These are phyloP conservation scores for Penicillium expansum DNA, from an alignment of 2,329 filamentous ascomycete species.

Conservation along the genomic window DNA sequence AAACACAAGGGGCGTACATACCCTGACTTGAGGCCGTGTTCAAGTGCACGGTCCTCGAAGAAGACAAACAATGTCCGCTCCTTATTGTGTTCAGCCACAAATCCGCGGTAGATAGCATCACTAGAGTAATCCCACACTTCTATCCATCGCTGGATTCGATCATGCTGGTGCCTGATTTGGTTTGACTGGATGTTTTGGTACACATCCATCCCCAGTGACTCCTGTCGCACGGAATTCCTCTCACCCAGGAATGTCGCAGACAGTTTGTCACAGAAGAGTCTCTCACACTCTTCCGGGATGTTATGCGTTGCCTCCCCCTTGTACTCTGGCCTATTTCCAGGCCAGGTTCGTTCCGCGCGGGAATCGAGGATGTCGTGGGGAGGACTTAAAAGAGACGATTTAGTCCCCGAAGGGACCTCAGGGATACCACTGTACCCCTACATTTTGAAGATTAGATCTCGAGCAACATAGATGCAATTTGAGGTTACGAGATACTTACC, in stretches of 20 bases:
- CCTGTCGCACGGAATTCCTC: slow-evolving; percentile 72
- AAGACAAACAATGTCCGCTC: slow-evolving; percentile 82
- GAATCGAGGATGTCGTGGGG: slow-evolving; percentile 73
- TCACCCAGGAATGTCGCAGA: slow-evolving; percentile 93
- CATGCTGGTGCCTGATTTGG: slow-evolving; percentile 23
- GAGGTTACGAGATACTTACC: slow-evolving; percentile 50
- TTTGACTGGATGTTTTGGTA: slow-evolving; percentile 36
- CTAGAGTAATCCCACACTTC: slow-evolving; percentile 70
- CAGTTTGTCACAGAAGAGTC: slow-evolving; percentile 98
- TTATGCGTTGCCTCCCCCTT: slow-evolving; percentile 90
- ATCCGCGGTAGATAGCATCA: slow-evolving; percentile 81
- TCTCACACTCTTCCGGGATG: slow-evolving; percentile 99
- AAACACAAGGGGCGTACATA: slow-evolving; percentile 49
- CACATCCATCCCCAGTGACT: slow-evolving; percentile 86
- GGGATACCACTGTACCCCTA: slow-evolving; percentile 89
- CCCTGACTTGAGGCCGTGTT: slow-evolving; percentile 81
- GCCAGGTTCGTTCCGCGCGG: slow-evolving; percentile 56
- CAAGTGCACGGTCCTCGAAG: slow-evolving; percentile 71
- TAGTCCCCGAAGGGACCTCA: slow-evolving; percentile 86
- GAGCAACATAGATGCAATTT: neutral
- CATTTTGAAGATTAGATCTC: slow-evolving; percentile 3
- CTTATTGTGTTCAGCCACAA: slow-evolving; percentile 67
- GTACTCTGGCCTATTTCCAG: slow-evolving; percentile 41
- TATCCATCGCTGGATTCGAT: slow-evolving; percentile 35
- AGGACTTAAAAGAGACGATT: slow-evolving; percentile 84